Base-by-base conservation (phyloP, 306 rosid species). In the Vachellia pachyceras region DNA sequence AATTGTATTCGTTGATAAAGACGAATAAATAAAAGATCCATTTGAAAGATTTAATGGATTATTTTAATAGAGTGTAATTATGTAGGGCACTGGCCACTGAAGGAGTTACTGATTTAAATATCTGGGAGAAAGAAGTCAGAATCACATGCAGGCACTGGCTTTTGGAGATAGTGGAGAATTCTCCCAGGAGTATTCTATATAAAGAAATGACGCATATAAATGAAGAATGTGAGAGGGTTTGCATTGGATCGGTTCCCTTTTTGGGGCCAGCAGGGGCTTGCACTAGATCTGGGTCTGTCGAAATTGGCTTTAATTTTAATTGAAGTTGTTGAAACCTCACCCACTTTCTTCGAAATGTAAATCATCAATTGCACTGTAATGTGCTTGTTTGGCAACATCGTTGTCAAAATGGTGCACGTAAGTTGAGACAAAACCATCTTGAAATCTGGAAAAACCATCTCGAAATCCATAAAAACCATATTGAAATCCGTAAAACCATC, bases 161-260 rank as follows among this genome's bases (percentile, higher is more conserved):
- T 82, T 39, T 50, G 33, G 65, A 60, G 78, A 69, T 50, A 63
- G 29, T 9, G 73, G 85, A 76, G 60, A 72, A 69, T 57, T 67
- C 46, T 40, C 67, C 46, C 17, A 5, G 12, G 10, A 1, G 23
- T 82, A 45, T 82, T 70, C 68, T 77, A 82, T 61, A 76, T 39
- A 70, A 42, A 76, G 69, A 49, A 60, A 61, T 73, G 39, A 33
- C 52, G 40, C 22, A 58, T 69, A 71, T 54, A 39, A 45, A 46
- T 15, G 44, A 63, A 13, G 69, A 13, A 36, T 46, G 35, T 55
- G 44, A 12, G 44, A 12, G 29, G 7, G 46, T 10, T 9, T 20
- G 61, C 61, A 6, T 6, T 49, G 0, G 57, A 17, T 17, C 22
- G 33, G 33, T 29, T 29, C 17, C 22, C 13, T 5, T 17, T 50